Percentiles rank a stretch among this genome's conserved stretches.
Conservation (phyloP, 1,139 yeast genomes). For the Kurtzmaniella quercitrusa region DNA sequence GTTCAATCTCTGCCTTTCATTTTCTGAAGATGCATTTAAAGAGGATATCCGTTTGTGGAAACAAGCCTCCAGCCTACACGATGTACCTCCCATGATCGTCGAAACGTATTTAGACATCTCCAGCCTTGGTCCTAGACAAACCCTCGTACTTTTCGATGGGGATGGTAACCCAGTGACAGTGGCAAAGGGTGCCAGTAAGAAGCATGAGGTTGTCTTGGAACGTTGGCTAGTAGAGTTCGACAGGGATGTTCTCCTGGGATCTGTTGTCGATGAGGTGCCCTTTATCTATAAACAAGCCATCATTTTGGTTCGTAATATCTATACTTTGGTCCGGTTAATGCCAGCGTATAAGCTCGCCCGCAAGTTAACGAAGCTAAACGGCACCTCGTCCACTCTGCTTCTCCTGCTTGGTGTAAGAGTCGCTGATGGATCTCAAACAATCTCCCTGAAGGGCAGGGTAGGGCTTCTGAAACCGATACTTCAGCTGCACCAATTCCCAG, state of each 20-base stretch:
- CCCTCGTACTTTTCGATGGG: constrained; percentile 55
- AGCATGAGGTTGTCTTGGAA: constrained; percentile 81
- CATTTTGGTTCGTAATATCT: constrained; percentile 68
- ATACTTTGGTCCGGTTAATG: constrained; percentile 60
- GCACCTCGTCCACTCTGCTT: constrained; percentile 15
- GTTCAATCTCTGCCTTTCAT: constrained; percentile 63
- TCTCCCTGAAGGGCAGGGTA: constrained; percentile 75
- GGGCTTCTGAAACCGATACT: constrained; percentile 73
- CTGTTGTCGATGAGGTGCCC: constrained; percentile 51
- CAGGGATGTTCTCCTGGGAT: constrained; percentile 23
- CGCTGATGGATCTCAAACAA: constrained; percentile 73
- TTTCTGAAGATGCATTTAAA: constrained; percentile 39
- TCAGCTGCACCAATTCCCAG: constrained; percentile 34
- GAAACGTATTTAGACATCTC: constrained; percentile 80
- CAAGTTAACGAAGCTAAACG: constrained; percentile 15
- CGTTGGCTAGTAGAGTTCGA: constrained; percentile 89
- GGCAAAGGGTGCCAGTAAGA: constrained; percentile 42
- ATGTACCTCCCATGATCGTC: constrained; percentile 69
- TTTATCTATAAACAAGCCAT: constrained; percentile 71
- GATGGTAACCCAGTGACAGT: constrained; percentile 39
- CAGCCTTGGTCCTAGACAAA: constrained; percentile 53
- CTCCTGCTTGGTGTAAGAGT: constrained; percentile 56
- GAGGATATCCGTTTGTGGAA: constrained; percentile 67
- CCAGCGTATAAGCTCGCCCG: constrained; percentile 63
- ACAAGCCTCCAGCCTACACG: constrained; percentile 14